phyloP scores from a whole-genome alignment of 305 asterid genomes.

The Stenogyne calaminthoides region DNA sequence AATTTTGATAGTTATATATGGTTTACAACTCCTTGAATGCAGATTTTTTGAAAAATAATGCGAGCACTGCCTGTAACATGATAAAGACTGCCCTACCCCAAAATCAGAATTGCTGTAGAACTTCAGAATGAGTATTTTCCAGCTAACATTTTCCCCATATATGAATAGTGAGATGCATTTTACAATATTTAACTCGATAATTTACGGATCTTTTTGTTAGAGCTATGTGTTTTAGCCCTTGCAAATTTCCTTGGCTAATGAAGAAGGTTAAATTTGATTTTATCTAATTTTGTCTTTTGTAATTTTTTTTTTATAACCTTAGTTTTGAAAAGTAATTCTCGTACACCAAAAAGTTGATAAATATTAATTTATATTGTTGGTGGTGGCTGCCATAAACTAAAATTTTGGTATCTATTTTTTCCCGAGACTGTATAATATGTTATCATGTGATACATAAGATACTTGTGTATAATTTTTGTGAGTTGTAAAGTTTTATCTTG shows the following conservation, averaged over 20 bases:
- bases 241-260: slow-evolving; percentile 9
- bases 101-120: slow-evolving; percentile 5
- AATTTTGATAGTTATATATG: background rate
- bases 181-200: background rate
- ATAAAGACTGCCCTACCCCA: background rate
- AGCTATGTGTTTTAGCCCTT: background rate
- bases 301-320: slow-evolving; percentile 1
- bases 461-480: background rate
- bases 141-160: background rate
- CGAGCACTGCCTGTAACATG: background rate
- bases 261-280: background rate
- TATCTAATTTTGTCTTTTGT: background rate
- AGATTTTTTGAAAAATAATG: background rate
- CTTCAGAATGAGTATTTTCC: background rate
- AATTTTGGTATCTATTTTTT: background rate
- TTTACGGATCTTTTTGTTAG: background rate
- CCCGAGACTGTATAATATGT: background rate
- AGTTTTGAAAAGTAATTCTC: background rate
- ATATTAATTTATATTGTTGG: background rate
- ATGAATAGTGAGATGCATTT: background rate
- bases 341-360: background rate
- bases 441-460: background rate
- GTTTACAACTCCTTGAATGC: background rate
- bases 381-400: slow-evolving; percentile 6
- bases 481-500: background rate